Base-by-base conservation (phyloP, 2,329 filamentous ascomycete genomes). In the Arthrocladium fulminans region DNA sequence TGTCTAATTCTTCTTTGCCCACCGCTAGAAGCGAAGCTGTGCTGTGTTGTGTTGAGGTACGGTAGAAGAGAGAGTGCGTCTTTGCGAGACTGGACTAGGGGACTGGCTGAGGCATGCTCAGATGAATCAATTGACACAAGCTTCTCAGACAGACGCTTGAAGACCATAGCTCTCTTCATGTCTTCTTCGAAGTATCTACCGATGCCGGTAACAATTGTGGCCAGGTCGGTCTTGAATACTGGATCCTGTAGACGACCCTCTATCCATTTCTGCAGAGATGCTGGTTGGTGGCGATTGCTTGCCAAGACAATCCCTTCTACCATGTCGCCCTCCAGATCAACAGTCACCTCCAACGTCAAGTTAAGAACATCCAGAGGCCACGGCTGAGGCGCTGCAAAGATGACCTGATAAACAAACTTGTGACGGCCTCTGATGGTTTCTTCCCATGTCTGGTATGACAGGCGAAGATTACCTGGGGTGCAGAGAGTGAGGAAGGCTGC, bases 131-230 rank as follows among this genome's bases (percentile, higher is more conserved):
- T 8, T 24, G 41, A 19, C 24, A 8, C n/a, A 3, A 30, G 52
- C 8, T 46, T 42, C 17, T 38, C 13, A 9, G 49, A 30, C 22
- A 59, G 30, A n/a, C 38, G 38, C 13, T 45, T 49, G 25, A 57
- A 57, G 19, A 51, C 23, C 39, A 48, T 55, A 9, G 58, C 55
- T n/a, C 58, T 48, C 38, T 54, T 46, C 7, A 58, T 46, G 7
- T 48, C 43, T 15, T 52, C 53, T 37, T 23, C 41, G 45, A 58
- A 59, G 45, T 54, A 59, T 42, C 50, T 44, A 8, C 57, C 58
- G 9, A 57, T 46, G 12, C 54, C 58, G 52, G 57, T 58, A 12
- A 58, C 38, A 20, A 57, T 19, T 1, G 50, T 52, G 22, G 50
- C 52, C 3, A 58, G 43, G 47, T 59, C 54, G 23, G 41, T 45